Percentiles rank a stretch among this genome's conserved stretches.
phyloP scores from a whole-genome alignment of 768 basidiomycete genomes.

The Hysterangium stoloniferum region DNA sequence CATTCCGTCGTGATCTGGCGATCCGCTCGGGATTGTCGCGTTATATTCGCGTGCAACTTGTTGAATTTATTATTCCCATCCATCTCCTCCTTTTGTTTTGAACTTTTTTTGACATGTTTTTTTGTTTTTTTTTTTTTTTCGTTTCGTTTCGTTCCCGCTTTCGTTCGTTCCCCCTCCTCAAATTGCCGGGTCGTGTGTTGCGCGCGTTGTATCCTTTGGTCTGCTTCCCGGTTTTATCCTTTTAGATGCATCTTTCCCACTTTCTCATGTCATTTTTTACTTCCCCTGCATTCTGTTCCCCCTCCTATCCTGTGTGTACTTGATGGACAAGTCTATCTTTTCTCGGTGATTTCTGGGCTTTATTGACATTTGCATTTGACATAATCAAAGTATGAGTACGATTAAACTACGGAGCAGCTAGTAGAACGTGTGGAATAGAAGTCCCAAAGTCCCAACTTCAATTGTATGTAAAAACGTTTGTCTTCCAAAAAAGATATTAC shows the following conservation, averaged over 20 bases:
- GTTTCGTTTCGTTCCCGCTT: slow-evolving; percentile 20
- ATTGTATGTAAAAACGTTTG: too few relatives aligned
- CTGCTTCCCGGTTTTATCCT: too few relatives aligned
- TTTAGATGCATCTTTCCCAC: not conserved
- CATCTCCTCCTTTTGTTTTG: not conserved
- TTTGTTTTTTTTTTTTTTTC: slow-evolving; percentile 17
- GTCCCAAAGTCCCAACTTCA: too few relatives aligned
- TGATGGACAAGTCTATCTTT: not conserved
- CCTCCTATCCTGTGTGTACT: not conserved
- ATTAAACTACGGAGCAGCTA: not conserved
- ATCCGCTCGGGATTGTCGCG: not conserved
- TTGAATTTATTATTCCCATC: not conserved
- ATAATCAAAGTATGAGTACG: not conserved
- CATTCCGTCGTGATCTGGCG: not conserved
- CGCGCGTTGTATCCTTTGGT: not conserved
- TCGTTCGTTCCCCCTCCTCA: slow-evolving; percentile 13
- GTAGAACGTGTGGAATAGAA: too few relatives aligned
- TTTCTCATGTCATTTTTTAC: not conserved
- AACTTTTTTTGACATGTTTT: not conserved
- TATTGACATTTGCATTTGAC: not conserved
- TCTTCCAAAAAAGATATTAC: too few relatives aligned
- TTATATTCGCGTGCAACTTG: not conserved
- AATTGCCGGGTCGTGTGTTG: not conserved
- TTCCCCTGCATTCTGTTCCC: not conserved
- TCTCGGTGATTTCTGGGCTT: not conserved